These are phyloP conservation scores for Plasmopara halstedii DNA, from an alignment of 352 stramenopile genomes.

Conservation along the genomic window DNA sequence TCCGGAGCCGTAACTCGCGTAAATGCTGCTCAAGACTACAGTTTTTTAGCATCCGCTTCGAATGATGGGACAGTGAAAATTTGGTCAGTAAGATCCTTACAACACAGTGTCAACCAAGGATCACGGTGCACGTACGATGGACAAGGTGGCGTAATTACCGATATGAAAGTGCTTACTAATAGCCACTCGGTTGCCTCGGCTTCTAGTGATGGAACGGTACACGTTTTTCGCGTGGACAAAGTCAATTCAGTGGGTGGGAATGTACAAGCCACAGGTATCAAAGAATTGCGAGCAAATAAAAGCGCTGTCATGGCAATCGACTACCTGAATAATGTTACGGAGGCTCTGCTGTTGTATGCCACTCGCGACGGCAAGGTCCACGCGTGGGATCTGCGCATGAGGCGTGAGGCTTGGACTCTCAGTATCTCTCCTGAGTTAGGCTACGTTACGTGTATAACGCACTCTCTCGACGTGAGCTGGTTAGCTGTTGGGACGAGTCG, in stretches of 20 bases:
- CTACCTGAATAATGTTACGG: slow-evolving; percentile 93
- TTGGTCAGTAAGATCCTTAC: slow-evolving; percentile 90
- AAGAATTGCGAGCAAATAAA: slow-evolving; percentile 70
- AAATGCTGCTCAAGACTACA: slow-evolving; percentile 91
- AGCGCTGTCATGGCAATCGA: slow-evolving; percentile 93
- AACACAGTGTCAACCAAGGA: slow-evolving; percentile 90
- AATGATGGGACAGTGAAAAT: slow-evolving; percentile 95
- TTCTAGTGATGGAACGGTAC: slow-evolving; percentile 85
- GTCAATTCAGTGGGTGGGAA: slow-evolving; percentile 60
- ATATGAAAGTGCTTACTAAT: slow-evolving; percentile 95
- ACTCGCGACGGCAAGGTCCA: slow-evolving; percentile 88
- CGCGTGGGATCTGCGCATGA: slow-evolving; percentile 90
- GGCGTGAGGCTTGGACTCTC: slow-evolving; percentile 89
- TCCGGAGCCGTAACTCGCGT: slow-evolving; percentile 89
- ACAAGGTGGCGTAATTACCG: slow-evolving; percentile 86
- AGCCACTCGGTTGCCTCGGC: slow-evolving; percentile 92
- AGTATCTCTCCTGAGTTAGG: slow-evolving; percentile 91
- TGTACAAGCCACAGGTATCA: slow-evolving; percentile 59
- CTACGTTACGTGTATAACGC: slow-evolving; percentile 92
- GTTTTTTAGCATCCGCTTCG: slow-evolving; percentile 93
- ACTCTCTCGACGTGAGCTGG: slow-evolving; percentile 94
- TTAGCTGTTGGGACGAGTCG: slow-evolving; percentile 90
- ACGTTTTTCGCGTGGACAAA: slow-evolving; percentile 96
- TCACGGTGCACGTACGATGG: slow-evolving; percentile 91
- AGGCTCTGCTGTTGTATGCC: slow-evolving; percentile 91